Percentiles rank a stretch among this genome's conserved stretches.
These are phyloP conservation scores for Rauvolfia tetraphylla DNA, from an alignment of 257 asterid genomes.

Conservation along the genomic window DNA sequence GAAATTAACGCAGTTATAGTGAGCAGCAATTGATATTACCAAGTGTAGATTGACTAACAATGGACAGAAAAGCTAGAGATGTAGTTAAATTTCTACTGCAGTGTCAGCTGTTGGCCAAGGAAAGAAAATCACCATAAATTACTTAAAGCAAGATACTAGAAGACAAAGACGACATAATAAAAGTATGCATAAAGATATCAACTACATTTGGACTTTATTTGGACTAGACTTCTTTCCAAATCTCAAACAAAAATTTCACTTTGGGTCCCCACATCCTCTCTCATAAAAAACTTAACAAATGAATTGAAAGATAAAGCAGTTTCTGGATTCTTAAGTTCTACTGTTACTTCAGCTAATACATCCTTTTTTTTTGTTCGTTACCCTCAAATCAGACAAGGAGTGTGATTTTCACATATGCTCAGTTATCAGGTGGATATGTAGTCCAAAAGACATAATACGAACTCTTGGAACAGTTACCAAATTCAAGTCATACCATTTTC, in stretches of 20 bases:
- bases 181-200: no score
- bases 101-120: background rate
- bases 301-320: background rate
- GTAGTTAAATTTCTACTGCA: background rate
- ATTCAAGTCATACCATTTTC: constrained; percentile 58
- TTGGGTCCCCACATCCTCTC: no score
- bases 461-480: background rate
- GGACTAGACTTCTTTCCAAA: no score
- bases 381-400: background rate
- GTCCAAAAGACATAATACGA: background rate
- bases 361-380: no score
- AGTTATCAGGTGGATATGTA: background rate
- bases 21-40: background rate
- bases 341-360: background rate
- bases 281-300: no score
- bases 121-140: constrained; percentile 5
- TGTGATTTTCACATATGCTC: background rate
- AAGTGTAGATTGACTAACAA: background rate
- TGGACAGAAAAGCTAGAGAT: background rate
- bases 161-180: background rate
- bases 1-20: no score
- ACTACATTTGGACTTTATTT: no score
- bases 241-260: no score
- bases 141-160: background rate
- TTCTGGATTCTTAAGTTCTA: background rate